These are phyloP conservation scores for Obelidium mucronatum DNA, from an alignment of 192 early-diverging fungal genomes.

Conservation along the genomic window DNA sequence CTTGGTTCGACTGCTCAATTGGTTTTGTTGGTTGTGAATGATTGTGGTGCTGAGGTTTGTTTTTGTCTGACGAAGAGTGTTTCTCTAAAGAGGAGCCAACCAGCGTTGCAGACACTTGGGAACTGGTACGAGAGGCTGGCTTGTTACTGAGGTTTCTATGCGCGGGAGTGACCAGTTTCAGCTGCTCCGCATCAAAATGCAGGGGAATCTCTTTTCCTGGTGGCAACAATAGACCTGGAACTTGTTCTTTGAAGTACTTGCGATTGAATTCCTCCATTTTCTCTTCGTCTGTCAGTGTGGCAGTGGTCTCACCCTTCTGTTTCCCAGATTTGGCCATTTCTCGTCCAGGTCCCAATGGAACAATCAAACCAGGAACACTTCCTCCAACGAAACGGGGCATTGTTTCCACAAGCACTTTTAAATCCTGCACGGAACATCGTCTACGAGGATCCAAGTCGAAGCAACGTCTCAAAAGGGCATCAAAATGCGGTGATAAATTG, in stretches of 20 bases:
- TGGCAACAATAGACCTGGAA: slow-evolving; percentile 12
- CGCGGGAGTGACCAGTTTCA: not conserved
- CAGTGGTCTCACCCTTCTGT: not conserved
- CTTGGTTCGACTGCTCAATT: no score
- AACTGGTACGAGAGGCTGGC: not conserved
- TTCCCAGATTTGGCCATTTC: not conserved
- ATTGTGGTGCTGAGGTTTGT: no score
- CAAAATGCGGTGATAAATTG: slow-evolving; percentile 68
- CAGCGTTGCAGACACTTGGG: not conserved
- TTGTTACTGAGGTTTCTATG: not conserved
- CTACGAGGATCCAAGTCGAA: slow-evolving; percentile 67
- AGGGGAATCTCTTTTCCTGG: not conserved
- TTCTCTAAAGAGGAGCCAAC: not conserved
- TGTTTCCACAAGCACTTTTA: slow-evolving; percentile 33
- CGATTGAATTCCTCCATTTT: not conserved
- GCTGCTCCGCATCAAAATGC: not conserved
- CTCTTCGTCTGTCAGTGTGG: not conserved
- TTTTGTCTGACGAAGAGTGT: no score
- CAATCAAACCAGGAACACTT: slow-evolving; percentile 28
- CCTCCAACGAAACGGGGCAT: slow-evolving; percentile 39
- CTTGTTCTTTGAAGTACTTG: not conserved
- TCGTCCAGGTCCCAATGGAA: slow-evolving; percentile 17
- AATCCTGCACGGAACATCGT: slow-evolving; percentile 33
- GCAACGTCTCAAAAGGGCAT: slow-evolving; percentile 72
- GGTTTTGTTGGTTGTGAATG: no score